These are phyloP conservation scores for Cucurbita moschata DNA, from an alignment of 306 rosid genomes.

Conservation along the genomic window DNA sequence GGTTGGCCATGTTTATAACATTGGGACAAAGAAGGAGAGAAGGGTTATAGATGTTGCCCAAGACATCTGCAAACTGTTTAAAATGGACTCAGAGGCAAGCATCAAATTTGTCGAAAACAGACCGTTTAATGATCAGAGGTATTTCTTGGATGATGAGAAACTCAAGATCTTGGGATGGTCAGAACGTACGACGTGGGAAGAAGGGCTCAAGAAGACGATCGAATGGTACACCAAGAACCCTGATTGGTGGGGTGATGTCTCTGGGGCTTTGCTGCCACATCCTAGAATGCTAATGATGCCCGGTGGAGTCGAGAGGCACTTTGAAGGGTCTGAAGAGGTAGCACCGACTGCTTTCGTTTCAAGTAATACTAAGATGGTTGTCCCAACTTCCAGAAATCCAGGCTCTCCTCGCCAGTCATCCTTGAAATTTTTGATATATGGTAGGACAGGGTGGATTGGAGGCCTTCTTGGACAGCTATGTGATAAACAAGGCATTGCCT, in stretches of 20 bases:
- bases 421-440: constrained; percentile 32
- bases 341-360: neutral
- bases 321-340: constrained; percentile 3
- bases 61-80: constrained; percentile 39
- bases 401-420: neutral
- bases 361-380: constrained; percentile 9
- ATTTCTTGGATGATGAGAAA: constrained; percentile 43
- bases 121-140: constrained; percentile 49
- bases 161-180: constrained; percentile 30
- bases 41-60: constrained; percentile 44
- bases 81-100: constrained; percentile 17
- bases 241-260: constrained; percentile 46
- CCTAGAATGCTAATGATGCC: constrained; percentile 38
- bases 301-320: constrained; percentile 16
- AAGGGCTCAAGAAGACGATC: constrained; percentile 27
- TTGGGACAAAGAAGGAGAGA: constrained; percentile 52
- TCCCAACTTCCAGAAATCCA: constrained; percentile 9
- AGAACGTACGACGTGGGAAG: constrained; percentile 29
- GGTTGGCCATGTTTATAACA: constrained; percentile 47
- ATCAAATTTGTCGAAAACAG: constrained; percentile 45
- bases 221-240: constrained; percentile 31
- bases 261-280: constrained; percentile 42
- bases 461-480: constrained; percentile 22
- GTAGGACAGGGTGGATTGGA: constrained; percentile 21
- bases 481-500: constrained; percentile 27